Base-by-base conservation (phyloP, 2,329 filamentous ascomycete genomes). In the Pseudogymnoascus sp. region DNA sequence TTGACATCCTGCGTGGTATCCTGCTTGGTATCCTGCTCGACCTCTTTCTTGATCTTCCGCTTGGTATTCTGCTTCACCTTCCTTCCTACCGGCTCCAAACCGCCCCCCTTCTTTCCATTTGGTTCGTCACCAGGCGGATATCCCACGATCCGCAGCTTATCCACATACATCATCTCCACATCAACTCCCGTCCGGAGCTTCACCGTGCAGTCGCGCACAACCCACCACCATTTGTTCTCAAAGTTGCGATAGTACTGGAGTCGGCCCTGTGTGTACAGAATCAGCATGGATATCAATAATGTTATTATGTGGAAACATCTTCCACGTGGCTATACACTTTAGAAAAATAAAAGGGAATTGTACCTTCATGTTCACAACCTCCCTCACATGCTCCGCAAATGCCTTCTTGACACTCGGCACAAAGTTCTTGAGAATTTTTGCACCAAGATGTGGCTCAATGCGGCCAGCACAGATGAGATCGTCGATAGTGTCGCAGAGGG, bases 401-500 rank as follows among this genome's bases (percentile, higher is more conserved):
- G 16, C 49, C 49, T 55, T 55, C 33, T 59, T 8, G 60, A n/a
- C 35, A 40, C 33, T 14, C 37, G 61, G 33, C 28, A 33, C 18
- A 40, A 31, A 59, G 35, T 49, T 62, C 55, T 31, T 58, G 59
- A 45, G 59, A 60, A 52, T 45, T 60, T 61, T 62, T 45, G 62
- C 65, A 31, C 59, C 41, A 41, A 62, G 63, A 60, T 64, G 52
- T 64, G 65, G 64, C 65, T 66, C 37, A 45, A 59, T 66, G 62
- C 64, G 64, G 64, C 64, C 65, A 60, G 28, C 23, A 59, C 58
- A 62, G 25, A 66, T 66, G 62, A 66, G 28, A 55, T 55, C 65
- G 62, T 66, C 64, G n/a, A 63, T 63, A 38, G 59, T 64, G 62
- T 62, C 35, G 41, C 58, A 60, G 62, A 65, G 35, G 21, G 35